Base-by-base conservation (phyloP, 2,329 filamentous ascomycete genomes). In the Leptosphaerulina australis region DNA sequence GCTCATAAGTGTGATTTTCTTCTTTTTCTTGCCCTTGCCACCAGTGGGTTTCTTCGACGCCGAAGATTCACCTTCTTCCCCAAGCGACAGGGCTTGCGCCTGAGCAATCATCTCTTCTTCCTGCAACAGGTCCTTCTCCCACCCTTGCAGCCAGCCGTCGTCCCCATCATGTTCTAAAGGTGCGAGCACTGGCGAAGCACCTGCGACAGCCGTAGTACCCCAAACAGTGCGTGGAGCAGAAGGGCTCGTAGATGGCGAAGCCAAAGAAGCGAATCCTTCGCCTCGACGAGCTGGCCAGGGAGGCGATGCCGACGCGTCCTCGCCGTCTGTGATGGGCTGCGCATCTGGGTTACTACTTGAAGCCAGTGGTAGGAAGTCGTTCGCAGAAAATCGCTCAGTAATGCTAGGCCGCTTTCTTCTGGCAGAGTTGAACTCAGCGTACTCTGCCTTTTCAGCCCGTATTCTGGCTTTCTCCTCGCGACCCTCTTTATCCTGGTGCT, bases 121-220 rank as follows among this genome's bases (percentile, higher is more conserved):
- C 41, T 91, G 87, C 46, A 85, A 77, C 12, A 96, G 69, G 48
- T 96, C 84, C 49, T 88, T 86, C 64, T 96, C 90, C 87, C 87
- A 90, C 1, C 87, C 90, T 62, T 89, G 86, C 12, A 93, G 77
- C 92, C 92, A 97, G 0, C 92, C 93, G 68, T 97, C 92, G 55
- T 91, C 84, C 2, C 72, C 75, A 7, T 62, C 56, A 52, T 68
- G 68, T 5, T 72, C 64, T 45, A 73, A 63, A 3, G 74, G 72
- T 21, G 73, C 73, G 21, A 84, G 63, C 9, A 82, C 80, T 2
- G 86, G 84, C 3, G 84, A 86, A 0, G 75, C 76, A 0, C 84
- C 54, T 20, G 77, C 67, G 2, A 96, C 76, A 0, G 82, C 84
- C 3, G 83, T 80, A 0, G 93, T 97, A n/a, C 93, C 93, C 93